Base-by-base conservation (phyloP, 768 basidiomycete species). In the Tricholoma hemisulphureum region DNA sequence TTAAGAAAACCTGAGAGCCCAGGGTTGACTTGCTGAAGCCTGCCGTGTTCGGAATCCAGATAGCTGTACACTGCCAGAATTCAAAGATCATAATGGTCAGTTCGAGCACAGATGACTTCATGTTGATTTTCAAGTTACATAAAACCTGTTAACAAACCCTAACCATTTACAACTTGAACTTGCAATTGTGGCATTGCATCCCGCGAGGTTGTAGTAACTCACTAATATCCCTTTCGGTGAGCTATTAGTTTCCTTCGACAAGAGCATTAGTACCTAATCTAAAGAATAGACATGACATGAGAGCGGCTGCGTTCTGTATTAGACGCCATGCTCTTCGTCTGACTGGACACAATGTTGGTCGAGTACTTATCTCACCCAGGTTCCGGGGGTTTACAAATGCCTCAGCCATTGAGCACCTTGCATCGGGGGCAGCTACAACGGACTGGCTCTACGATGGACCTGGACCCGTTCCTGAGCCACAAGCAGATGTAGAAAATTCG, bases 331-430 rank as follows among this genome's bases (percentile, higher is more conserved):
- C 16, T 37, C 34, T 35, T 26, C 24, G 6, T 5, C n/a, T 18
- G 11, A 18, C 26, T 46, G 23, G 13, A 13, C 43, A 4, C 7
- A 4, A 26, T 18, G 4, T 31, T 8, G 3, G 26, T 2, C 34
- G 46, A 21, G 16, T 24, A 24, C 39, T n/a, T 18, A 50, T 14
- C 21, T 48, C 57, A 35, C 11, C 18, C 8, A 14, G 53, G 4
- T 18, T 35, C 14, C 53, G 20, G 29, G 53, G 45, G 46, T 48
- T 21, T 26, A 18, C 53, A 20, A 59, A 60, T 23, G 29, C 52
- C 18, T 61, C 58, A 21, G 50, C 60, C 26, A 51, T 55, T 26
- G 55, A 56, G 11, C 60, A 59, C 45, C 53, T 61, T 21, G 18
- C 56, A n/a, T 55, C 34, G 28, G 34, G 46, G 50, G 39, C 58